Conservation (phyloP, 2,329 filamentous ascomycete species). For the Cladosporium cucumerinum region DNA sequence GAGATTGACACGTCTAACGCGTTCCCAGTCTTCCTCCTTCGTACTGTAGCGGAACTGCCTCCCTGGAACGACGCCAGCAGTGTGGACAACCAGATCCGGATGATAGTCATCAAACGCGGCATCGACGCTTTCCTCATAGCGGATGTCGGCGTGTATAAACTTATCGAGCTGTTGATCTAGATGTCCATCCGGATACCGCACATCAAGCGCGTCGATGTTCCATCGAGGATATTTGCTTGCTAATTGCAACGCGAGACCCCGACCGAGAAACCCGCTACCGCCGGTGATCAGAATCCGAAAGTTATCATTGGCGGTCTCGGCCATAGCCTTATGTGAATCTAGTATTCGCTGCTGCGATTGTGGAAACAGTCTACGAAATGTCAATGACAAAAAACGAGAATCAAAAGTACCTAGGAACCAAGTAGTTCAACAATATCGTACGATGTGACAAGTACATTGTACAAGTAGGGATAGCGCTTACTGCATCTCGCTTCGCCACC, state of each 20-base stretch:
- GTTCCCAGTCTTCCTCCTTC: constrained; percentile 43
- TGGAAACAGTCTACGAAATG: background rate
- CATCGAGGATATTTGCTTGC: constrained; percentile 36
- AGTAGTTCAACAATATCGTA: background rate
- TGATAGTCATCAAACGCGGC: constrained; percentile 58
- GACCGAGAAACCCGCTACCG: constrained; percentile 48
- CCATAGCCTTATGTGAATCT: background rate
- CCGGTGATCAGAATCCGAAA: constrained; percentile 43
- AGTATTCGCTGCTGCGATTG: background rate
- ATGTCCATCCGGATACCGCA: constrained; percentile 31
- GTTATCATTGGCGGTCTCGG: background rate
- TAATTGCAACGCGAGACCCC: constrained; percentile 40
- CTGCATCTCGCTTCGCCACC: constrained; percentile 11
- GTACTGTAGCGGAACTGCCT: constrained; percentile 40
- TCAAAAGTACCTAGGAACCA: background rate
- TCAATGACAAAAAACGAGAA: background rate
- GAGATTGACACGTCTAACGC: constrained; percentile 81
- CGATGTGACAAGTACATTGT: background rate
- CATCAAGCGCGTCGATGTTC: constrained; percentile 41
- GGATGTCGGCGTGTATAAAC: constrained; percentile 42
- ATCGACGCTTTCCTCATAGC: constrained; percentile 34
- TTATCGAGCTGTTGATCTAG: constrained; percentile 23
- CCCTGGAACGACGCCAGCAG: constrained; percentile 56
- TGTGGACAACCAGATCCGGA: constrained; percentile 87
- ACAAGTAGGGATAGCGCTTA: constrained; percentile 4